phyloP scores from a whole-genome alignment of 495 filamentous ascomycete genomes.

The Aspergillus saccharolyticus region DNA sequence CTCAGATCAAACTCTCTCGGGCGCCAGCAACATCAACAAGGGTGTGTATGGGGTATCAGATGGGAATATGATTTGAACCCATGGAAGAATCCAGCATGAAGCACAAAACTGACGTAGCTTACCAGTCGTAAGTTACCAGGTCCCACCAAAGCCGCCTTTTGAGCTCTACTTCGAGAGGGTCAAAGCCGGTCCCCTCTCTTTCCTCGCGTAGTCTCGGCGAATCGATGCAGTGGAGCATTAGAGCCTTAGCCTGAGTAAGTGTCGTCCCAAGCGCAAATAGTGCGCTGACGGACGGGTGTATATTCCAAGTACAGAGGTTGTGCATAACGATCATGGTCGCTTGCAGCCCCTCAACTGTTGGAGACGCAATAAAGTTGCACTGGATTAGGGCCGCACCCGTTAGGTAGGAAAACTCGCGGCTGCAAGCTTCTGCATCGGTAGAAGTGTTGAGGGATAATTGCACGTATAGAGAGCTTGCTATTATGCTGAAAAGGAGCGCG shows the following conservation, averaged over 20 bases:
- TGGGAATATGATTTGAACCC: too few species aligned
- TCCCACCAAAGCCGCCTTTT: slow-evolving; percentile 47
- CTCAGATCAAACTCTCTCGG: too few species aligned
- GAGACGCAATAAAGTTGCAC: slow-evolving; percentile 29
- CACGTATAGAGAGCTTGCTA: slow-evolving; percentile 34
- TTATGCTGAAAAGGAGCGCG: slow-evolving; percentile 38
- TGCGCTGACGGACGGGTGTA: slow-evolving; percentile 23
- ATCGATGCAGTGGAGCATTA: slow-evolving; percentile 46
- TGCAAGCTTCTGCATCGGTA: slow-evolving; percentile 23
- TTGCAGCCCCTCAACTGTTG: slow-evolving; percentile 42
- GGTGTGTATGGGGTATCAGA: too few species aligned
- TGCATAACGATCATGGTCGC: slow-evolving; percentile 39
- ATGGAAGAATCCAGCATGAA: too few species aligned
- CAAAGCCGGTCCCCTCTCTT: slow-evolving; percentile 12
- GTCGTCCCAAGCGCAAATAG: slow-evolving; percentile 32
- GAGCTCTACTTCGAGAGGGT: slow-evolving; percentile 29
- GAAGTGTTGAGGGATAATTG: slow-evolving; percentile 24
- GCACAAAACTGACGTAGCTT: neutral
- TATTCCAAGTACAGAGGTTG: slow-evolving; percentile 26
- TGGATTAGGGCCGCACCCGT: slow-evolving; percentile 34
- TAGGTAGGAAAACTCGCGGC: slow-evolving; percentile 27
- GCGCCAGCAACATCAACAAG: too few species aligned
- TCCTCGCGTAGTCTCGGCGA: slow-evolving; percentile 11
- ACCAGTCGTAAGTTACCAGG: slow-evolving; percentile 44
- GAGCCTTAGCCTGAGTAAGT: slow-evolving; percentile 34